Conservation (phyloP, 305 asterid species). For the Withania somnifera region DNA sequence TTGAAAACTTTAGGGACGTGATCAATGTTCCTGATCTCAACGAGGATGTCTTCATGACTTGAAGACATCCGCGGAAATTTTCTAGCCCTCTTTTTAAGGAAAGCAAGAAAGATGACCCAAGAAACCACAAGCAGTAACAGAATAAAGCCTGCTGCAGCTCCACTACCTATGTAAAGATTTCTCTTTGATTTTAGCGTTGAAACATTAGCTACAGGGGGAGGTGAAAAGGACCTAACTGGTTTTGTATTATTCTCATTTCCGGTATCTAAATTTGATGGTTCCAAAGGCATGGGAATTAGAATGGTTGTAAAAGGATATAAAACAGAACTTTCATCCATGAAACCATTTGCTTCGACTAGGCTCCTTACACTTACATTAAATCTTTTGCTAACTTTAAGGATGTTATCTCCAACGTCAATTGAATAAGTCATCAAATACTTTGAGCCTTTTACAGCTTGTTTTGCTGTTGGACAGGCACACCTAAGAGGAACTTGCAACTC, state of each 20-base stretch:
- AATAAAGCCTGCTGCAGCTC: conserved; percentile 21
- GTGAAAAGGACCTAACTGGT: background rate
- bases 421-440: conserved; percentile 39
- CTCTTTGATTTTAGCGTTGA: conserved; percentile 13
- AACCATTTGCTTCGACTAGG: conserved; percentile 28
- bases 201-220: conserved; percentile 7
- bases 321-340: conserved; percentile 10
- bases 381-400: conserved; percentile 19
- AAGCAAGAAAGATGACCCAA: conserved; percentile 14
- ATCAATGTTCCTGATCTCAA: conserved; percentile 39
- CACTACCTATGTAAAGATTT: conserved; percentile 13
- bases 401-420: conserved; percentile 23
- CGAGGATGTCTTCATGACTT: conserved; percentile 25
- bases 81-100: conserved; percentile 12
- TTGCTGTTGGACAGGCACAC: conserved; percentile 47
- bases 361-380: conserved; percentile 21
- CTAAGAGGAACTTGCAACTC: conserved; percentile 40
- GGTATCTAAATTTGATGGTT: conserved; percentile 23
- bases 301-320: conserved; percentile 47
- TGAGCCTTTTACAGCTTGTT: conserved; percentile 26
- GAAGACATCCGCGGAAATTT: background rate
- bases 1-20: conserved; percentile 26
- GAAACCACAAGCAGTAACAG: conserved; percentile 19
- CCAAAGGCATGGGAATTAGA: conserved; percentile 33
- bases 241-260: background rate